Conservation (phyloP, 2,329 filamentous ascomycete species). For the Epichloe baconii region DNA sequence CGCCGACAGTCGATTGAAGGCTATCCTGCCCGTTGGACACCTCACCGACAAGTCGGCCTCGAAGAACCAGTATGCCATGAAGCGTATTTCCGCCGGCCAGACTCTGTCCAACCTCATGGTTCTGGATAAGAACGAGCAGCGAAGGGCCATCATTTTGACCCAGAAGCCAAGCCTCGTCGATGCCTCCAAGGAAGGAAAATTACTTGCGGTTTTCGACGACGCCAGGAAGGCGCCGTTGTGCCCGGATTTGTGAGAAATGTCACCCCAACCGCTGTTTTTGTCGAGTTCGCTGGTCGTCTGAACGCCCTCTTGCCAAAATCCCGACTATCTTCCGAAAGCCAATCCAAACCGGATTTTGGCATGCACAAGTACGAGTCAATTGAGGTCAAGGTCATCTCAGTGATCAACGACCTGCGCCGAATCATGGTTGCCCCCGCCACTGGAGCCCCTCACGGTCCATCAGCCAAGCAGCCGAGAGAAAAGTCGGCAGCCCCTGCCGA, state of each 20-base stretch:
- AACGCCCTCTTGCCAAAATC: constrained; percentile 70
- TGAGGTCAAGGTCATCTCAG: constrained; percentile 54
- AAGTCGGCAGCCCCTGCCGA: constrained; percentile 34
- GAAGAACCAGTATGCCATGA: constrained; percentile 64
- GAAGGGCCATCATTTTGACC: constrained; percentile 61
- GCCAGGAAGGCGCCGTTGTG: constrained; percentile 55
- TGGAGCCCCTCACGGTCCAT: constrained; percentile 32
- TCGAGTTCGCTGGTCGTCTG: constrained; percentile 72
- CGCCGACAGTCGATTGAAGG: constrained; percentile 59
- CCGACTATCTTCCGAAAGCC: constrained; percentile 58
- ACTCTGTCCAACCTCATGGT: constrained; percentile 70
- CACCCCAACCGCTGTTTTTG: constrained; percentile 66
- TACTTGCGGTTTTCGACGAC: constrained; percentile 61
- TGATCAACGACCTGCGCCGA: constrained; percentile 57
- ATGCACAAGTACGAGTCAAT: constrained; percentile 66
- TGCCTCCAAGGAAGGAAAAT: constrained; percentile 55
- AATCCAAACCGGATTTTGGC: constrained; percentile 61
- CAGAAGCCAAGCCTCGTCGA: constrained; percentile 74
- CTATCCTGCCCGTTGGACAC: constrained; percentile 63
- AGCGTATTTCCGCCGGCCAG: constrained; percentile 75
- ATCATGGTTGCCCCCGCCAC: constrained; percentile 46
- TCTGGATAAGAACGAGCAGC: constrained; percentile 70
- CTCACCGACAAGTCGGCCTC: constrained; percentile 72
- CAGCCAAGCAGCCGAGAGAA: constrained; percentile 24
- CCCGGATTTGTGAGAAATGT: constrained; percentile 79